Evolutionary conservation across 106 monocot species (phyloP).

Genomic region (Allium cepa): DNA sequence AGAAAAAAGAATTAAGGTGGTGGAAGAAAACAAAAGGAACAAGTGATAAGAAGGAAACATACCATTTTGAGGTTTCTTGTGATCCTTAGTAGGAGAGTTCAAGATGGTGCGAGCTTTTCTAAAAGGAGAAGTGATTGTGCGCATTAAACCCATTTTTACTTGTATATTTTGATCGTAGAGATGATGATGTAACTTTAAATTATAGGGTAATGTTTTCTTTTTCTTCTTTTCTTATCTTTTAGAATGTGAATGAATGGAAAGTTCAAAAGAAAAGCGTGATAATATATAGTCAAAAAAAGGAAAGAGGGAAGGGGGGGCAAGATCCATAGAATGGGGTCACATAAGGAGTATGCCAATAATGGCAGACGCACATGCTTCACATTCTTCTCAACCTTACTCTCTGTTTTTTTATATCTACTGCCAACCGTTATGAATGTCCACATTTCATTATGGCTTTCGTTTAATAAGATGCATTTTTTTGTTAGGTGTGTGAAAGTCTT

Average conservation of each 20-base stretch:
- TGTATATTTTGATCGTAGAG: not conserved
- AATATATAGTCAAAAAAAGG: not conserved
- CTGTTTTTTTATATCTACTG: not conserved
- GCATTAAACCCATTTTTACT: constrained; percentile 46
- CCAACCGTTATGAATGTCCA: not conserved
- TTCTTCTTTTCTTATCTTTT: not conserved
- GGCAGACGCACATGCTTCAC: constrained; percentile 4
- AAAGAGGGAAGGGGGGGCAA: not conserved
- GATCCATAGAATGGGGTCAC: not conserved
- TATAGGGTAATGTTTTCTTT: not conserved
- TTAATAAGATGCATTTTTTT: too few species aligned
- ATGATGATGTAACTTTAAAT: not conserved
- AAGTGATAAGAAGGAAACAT: not conserved
- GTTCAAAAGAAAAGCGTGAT: not conserved
- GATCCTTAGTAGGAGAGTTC: constrained; percentile 27
- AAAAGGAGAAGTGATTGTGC: constrained; percentile 58
- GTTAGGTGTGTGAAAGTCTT: too few species aligned
- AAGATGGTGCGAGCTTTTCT: constrained; percentile 50
- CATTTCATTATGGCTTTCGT: too few species aligned
- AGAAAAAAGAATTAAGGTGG: not conserved
- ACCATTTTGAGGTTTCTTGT: constrained; percentile 32
- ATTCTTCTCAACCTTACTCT: not conserved
- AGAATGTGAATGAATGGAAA: not conserved
- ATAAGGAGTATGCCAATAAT: not conserved
- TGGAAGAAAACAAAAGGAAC: not conserved